Percentiles rank a stretch among this genome's conserved stretches.
Conservation (phyloP, 768 basidiomycete genomes). For the Rhodotorula graminis region DNA sequence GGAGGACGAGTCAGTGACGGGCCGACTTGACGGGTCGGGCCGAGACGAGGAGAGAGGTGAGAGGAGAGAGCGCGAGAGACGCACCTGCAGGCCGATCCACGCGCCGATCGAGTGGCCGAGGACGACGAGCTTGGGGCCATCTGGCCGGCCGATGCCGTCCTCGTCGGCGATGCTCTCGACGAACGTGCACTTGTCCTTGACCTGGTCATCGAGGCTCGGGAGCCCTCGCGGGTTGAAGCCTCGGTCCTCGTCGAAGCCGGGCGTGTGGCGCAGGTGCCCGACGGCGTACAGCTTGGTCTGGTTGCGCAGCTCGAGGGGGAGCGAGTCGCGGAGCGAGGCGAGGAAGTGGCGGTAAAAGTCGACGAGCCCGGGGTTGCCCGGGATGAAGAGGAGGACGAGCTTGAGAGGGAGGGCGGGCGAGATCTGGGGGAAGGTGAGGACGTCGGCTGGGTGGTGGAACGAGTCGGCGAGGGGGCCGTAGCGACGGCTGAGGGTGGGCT, state of each 20-base stretch:
- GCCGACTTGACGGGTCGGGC: too few species aligned
- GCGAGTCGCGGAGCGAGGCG: constrained; percentile 50
- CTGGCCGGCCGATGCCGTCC: neutral
- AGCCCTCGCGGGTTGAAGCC: constrained; percentile 11
- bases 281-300: constrained; percentile 41
- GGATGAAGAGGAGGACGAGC: constrained; percentile 30
- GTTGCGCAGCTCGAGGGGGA: constrained; percentile 27
- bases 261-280: constrained; percentile 57
- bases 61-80: constrained; percentile 24
- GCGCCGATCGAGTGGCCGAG: constrained; percentile 68
- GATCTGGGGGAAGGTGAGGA: constrained; percentile 4
- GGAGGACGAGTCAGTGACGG: neutral
- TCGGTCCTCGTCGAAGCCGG: neutral
- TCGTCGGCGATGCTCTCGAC: constrained; percentile 50
- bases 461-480: neutral
- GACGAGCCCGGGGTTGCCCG: constrained; percentile 59
- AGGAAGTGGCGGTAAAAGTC: constrained; percentile 68
- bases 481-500: neutral
- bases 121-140: constrained; percentile 50
- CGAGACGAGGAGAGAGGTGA: constrained; percentile 5
- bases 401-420: neutral
- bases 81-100: constrained; percentile 63
- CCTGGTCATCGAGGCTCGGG: constrained; percentile 34
- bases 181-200: constrained; percentile 57
- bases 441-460: constrained; percentile 9